Conservation (phyloP, 1,284 basidiomycete species). For the Athelia sp. region DNA sequence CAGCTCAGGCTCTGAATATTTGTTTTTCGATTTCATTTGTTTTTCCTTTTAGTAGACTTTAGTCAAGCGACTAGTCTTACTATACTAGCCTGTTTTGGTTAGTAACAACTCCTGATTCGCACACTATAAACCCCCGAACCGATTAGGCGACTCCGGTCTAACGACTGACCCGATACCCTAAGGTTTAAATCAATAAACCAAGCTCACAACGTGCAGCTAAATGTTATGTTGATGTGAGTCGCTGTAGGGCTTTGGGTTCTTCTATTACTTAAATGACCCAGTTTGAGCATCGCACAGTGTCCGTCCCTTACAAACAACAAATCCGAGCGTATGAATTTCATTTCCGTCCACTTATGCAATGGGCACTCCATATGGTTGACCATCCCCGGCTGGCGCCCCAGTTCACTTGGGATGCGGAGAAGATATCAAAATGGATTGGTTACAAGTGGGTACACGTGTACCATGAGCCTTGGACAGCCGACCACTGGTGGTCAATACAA, state of each 20-base stretch:
- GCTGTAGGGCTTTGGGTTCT: neutral
- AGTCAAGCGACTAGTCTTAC: too few species aligned
- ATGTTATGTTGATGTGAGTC: neutral
- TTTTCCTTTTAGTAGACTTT: too few species aligned
- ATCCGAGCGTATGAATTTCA: conserved; percentile 12
- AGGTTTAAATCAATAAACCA: too few species aligned
- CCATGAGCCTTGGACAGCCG: conserved; percentile 27
- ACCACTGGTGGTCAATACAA: conserved; percentile 23
- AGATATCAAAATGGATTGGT: conserved; percentile 23
- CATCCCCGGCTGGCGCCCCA: conserved; percentile 13
- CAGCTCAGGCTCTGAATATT: too few species aligned
- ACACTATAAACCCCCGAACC: too few species aligned
- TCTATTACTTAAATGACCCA: conserved; percentile 2
- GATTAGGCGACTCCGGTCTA: too few species aligned
- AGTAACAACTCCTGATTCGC: too few species aligned
- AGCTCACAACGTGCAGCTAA: too few species aligned
- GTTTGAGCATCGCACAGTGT: conserved; percentile 14
- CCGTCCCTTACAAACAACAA: conserved; percentile 13
- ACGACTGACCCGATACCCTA: too few species aligned
- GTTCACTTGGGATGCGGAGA: conserved; percentile 18
- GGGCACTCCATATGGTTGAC: conserved; percentile 12
- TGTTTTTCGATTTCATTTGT: too few species aligned
- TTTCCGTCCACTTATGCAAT: conserved; percentile 15
- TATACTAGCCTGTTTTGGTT: too few species aligned
- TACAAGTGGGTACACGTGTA: conserved; percentile 22